phyloP scores from a whole-genome alignment of 495 filamentous ascomycete species.

The Usnea hakonensis region DNA sequence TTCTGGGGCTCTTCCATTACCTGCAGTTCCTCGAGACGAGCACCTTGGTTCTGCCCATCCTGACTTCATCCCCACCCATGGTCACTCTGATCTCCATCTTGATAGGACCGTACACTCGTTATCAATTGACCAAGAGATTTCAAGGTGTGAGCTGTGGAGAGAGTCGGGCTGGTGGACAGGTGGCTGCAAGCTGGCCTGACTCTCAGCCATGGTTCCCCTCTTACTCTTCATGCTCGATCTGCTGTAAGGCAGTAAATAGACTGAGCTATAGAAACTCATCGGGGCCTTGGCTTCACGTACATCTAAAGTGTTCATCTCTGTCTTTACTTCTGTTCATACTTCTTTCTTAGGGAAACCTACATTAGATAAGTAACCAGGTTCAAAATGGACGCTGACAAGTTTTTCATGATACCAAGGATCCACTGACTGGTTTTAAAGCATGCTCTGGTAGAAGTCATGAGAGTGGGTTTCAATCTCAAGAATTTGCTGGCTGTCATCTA shows the following conservation, averaged over 20 bases:
- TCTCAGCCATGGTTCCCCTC: neutral
- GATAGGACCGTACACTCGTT: neutral
- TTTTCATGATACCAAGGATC: neutral
- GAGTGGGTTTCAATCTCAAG: neutral
- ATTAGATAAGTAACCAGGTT: neutral
- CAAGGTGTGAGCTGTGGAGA: neutral
- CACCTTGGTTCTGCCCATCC: neutral
- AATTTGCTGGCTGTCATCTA: neutral
- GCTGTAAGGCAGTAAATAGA: neutral
- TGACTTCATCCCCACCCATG: neutral
- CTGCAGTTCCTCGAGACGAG: neutral
- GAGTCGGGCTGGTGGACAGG: neutral
- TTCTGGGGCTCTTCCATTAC: neutral
- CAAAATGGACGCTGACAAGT: neutral
- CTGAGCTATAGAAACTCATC: neutral
- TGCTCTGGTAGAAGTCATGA: neutral
- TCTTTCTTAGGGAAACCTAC: neutral
- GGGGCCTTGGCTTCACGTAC: neutral
- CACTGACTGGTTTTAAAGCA: neutral
- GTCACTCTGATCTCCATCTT: constrained; percentile 5
- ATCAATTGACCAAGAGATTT: neutral
- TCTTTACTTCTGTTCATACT: neutral
- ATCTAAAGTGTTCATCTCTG: neutral
- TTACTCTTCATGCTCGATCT: neutral
- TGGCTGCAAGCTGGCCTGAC: neutral